Percentiles rank a stretch among this genome's conserved stretches.
These are phyloP conservation scores for Ocimum tenuiflorum DNA, from an alignment of 257 asterid species.

Conservation along the genomic window DNA sequence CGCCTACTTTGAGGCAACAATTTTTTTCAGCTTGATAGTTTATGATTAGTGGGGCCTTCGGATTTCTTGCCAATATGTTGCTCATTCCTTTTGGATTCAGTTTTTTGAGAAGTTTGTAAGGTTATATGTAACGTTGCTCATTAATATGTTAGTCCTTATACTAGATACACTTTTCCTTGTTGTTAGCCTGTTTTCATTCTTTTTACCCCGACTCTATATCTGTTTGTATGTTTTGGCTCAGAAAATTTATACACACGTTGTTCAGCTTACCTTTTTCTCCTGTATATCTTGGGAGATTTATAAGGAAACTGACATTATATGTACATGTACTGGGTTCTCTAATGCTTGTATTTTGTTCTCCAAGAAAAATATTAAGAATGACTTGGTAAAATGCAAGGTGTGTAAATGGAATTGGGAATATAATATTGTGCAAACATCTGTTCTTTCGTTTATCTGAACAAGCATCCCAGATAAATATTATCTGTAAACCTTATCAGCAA, in stretches of 20 bases:
- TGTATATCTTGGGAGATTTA: background rate
- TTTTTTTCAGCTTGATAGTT: background rate
- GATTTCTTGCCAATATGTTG: conserved; percentile 3
- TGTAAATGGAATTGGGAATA: background rate
- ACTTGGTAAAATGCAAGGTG: background rate
- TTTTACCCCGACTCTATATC: too few species aligned
- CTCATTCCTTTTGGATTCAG: background rate
- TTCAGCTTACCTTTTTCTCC: background rate
- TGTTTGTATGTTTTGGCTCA: background rate
- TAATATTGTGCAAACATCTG: background rate
- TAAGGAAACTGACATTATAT: background rate
- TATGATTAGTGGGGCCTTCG: background rate
- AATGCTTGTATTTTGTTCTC: background rate
- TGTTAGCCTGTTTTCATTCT: too few species aligned
- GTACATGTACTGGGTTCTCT: background rate
- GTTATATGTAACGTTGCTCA: background rate
- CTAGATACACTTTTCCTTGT: background rate
- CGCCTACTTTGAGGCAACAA: conserved; percentile 15
- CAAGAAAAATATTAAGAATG: background rate
- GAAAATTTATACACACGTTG: too few species aligned
- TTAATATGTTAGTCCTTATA: too few species aligned
- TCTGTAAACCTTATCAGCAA: background rate
- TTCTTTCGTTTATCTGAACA: background rate
- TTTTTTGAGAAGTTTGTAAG: background rate
- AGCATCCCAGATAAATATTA: conserved; percentile 2